Base-by-base conservation (phyloP, 2,329 filamentous ascomycete species). In the Scortechinia acanthostroma region DNA sequence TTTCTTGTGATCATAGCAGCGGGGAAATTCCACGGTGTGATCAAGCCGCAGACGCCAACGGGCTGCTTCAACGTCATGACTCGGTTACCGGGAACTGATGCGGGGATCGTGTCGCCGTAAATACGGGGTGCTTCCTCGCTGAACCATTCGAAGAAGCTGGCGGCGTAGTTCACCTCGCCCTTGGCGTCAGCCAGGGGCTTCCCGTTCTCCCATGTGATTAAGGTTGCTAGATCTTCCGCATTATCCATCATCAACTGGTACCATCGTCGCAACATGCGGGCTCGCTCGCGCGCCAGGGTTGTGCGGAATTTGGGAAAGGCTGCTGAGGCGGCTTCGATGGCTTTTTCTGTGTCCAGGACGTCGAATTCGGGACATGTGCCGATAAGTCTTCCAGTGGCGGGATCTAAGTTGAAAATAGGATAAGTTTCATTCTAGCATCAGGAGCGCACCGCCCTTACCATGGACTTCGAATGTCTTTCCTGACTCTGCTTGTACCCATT, bases 121-220 rank as follows among this genome's bases (percentile, higher is more conserved):
- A 65, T 58, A 42, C 73, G 58, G 21, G 71, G 71, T 25, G 74
- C 74, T 57, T 77, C 74, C 49, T 75, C 74, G 30, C 65, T 66
- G 53, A 77, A 79, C 74, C 74, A 79, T 55, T 74, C 70, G 45
- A 75, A 67, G 56, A 76, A 77, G 46, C 58, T 66, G 1, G 74
- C 66, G 3, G 73, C 73, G 50, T 77, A 77, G 20, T 60, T 59
- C 15, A 70, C 69, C 57, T 78, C 75, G 14, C 67, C 70, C 50
- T 67, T 68, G 14, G 74, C 69, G 53, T 77, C 75, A 30, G 74
- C 70, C 21, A 79, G 53, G 2, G 80, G 77, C 63, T 83, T 83
- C 35, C 79, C 80, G 48, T 82, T 83, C 61, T 84, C 80, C 71
- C 75, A 78, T 33, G 77, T 82, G 53, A 83, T 78, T 45, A 83